Base-by-base conservation (phyloP, 331 rosid species). In the Stylosanthes scabra region DNA sequence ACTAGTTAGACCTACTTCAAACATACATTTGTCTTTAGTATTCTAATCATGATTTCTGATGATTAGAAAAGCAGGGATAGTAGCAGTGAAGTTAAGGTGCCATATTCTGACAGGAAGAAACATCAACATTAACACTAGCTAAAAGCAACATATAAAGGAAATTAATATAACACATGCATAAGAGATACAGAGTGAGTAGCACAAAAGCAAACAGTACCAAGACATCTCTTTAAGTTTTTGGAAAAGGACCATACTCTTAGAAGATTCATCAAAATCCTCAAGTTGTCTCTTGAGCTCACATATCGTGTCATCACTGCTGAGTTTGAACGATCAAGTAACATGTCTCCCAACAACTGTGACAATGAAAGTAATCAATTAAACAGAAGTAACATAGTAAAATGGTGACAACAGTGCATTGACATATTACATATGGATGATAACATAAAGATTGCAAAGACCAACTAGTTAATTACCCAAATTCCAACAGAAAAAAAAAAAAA, bases 231-330 rank as follows among this genome's bases (percentile, higher is more conserved):
- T n/a, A 47, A 75, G 69, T 66, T 66, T 66, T 41, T 11, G 40
- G 50, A 40, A 69, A 37, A 37, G 63, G 16, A 59, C 37, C 97
- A 25, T 95, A 92, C 99, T 62, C 99, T 92, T 40, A 92, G 89
- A 75, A 95, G 97, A 83, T 91, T 95, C 99, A 95, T 95, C 62
- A 95, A 88, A 82, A 95, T 95, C 91, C 97, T 87, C 85, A 95
- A 77, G 81, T 95, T 95, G 77, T 95, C 99, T 75, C 92, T 94
- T 74, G 99, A 91, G 90, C 97, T 94, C 84, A 89, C 99, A 55
- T 94, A 94, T 74, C 85, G 91, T 31, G 97, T 91, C 99, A 95
- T 95, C 44, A 95, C 91, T 49, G 90, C 88, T 68, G 99, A 95
- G 81, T 95, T 95, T 27, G 99, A 90, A 62, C 99, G 90, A 77